Conservation (phyloP, 345 rosid species). For the Erysimum cheiranthoides region DNA sequence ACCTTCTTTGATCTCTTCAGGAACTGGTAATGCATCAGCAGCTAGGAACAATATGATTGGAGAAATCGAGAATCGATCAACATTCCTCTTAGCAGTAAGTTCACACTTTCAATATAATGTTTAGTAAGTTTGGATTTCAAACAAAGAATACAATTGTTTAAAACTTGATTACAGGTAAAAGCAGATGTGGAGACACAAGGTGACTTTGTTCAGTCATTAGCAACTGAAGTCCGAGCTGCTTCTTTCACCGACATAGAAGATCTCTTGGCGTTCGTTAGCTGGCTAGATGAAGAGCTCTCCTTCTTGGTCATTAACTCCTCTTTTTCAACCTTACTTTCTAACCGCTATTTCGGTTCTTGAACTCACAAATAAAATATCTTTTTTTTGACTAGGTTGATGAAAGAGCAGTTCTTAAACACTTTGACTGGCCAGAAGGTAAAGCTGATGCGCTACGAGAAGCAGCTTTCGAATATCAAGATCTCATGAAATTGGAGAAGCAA, state of each 20-base stretch:
- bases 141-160: neutral
- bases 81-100: slow-evolving; percentile 92
- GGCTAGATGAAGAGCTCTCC: slow-evolving; percentile 99
- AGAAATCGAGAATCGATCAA: slow-evolving; percentile 88
- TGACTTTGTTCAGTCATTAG: slow-evolving; percentile 93
- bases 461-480: slow-evolving; percentile 95
- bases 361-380: neutral
- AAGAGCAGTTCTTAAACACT: slow-evolving; percentile 97
- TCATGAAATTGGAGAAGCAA: slow-evolving; percentile 84
- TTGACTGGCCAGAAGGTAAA: slow-evolving; percentile 99
- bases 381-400: slow-evolving; percentile 76
- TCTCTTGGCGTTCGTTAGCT: slow-evolving; percentile 86
- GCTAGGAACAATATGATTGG: slow-evolving; percentile 97
- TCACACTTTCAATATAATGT: neutral
- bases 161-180: slow-evolving; percentile 67
- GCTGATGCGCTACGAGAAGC: slow-evolving; percentile 98
- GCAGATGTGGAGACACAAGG: slow-evolving; percentile 99
- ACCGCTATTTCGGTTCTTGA: neutral
- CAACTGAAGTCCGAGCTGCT: slow-evolving; percentile 86
- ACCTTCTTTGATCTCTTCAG: slow-evolving; percentile 65
- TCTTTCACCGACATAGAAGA: slow-evolving; percentile 77
- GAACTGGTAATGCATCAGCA: slow-evolving; percentile 67
- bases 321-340: neutral
- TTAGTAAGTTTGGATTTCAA: neutral
- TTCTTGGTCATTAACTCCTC: slow-evolving; percentile 64